Evolutionary conservation across 768 basidiomycete genomes (phyloP), one percentile per base, ranked within the genome.

Genomic region (Tricholoma bakamatsutake): DNA sequence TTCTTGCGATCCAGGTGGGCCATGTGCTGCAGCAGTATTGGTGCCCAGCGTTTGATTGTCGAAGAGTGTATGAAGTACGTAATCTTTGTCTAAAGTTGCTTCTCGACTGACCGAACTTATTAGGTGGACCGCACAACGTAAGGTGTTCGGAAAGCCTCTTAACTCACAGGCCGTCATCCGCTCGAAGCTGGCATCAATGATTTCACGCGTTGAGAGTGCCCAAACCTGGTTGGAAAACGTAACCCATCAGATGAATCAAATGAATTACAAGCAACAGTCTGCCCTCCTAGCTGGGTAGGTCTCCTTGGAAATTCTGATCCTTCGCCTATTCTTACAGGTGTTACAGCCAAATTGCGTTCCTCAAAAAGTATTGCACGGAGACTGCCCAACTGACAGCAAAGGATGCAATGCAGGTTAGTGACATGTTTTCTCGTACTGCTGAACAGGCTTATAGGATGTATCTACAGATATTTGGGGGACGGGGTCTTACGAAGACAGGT

Each of bases 201-300:
- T 92, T 53, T 79, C 86, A 4, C 85, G 90, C 34, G 77, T 85
- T 30, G 93, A 95, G 67, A 81, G 85, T 27, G 81, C 81, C 8
- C 93, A 94, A 64, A 80, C 76, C n/a, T 94, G 90, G 91, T 71
- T 94, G 15, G 93, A 95, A 73, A 87, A 81, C 55, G 71, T 95
- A 52, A 94, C 92, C 0, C 87, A 85, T 66, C 92, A 94, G 69
- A 93, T 93, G 90, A 83, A 76, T 61, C 80, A 90, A 54, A 93
- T 94, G 92, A 77, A 76, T 35, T 90, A 92, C 67, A 83, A 84
- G 65, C 79, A 91, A 56, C 88, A 90, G 66, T 81, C 88, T 10
- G 67, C 75, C 39, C 78, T 83, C 57, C 77, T 93, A 18, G 91
- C 90, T 47, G 90, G 90, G 84, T 85, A 62, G 57, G 75, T 62